These are phyloP conservation scores for Citeromyces nyonsensis DNA, from an alignment of 805 yeast species.

Conservation along the genomic window DNA sequence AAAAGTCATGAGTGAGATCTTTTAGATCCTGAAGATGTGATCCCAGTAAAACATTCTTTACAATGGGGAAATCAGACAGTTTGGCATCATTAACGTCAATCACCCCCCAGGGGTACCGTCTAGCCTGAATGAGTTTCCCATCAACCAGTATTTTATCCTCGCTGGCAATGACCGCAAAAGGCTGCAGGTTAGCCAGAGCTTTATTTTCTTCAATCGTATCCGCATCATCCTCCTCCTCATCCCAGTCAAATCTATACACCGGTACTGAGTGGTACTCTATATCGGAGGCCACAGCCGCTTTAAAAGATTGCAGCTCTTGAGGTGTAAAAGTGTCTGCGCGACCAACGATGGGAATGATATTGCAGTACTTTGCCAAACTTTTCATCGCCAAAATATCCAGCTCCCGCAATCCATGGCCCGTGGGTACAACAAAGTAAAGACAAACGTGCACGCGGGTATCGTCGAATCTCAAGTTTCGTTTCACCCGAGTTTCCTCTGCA, in stretches of 20 bases:
- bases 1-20: constrained; percentile 49
- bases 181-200: constrained; percentile 47
- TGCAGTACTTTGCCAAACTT: constrained; percentile 52
- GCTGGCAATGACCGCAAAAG: constrained; percentile 59
- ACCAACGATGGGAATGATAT: constrained; percentile 56
- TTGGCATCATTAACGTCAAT: constrained; percentile 38
- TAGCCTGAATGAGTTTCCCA: constrained; percentile 36
- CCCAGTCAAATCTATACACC: constrained; percentile 55
- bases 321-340: constrained; percentile 61
- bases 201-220: constrained; percentile 60
- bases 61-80: constrained; percentile 34
- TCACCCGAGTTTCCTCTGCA: constrained; percentile 77
- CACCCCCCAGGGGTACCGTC: constrained; percentile 69
- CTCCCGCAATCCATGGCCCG: constrained; percentile 68
- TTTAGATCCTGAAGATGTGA: constrained; percentile 49
- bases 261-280: constrained; percentile 60
- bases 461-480: constrained; percentile 70
- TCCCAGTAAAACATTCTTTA: constrained; percentile 40
- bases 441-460: constrained; percentile 68
- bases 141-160: constrained; percentile 37
- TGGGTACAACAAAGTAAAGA: constrained; percentile 57
- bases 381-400: constrained; percentile 63
- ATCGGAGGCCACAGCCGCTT: constrained; percentile 43
- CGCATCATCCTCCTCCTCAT: constrained; percentile 56
- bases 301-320: constrained; percentile 41